Conservation (phyloP, 2,329 filamentous ascomycete species). For the Sporothrix humicola region DNA sequence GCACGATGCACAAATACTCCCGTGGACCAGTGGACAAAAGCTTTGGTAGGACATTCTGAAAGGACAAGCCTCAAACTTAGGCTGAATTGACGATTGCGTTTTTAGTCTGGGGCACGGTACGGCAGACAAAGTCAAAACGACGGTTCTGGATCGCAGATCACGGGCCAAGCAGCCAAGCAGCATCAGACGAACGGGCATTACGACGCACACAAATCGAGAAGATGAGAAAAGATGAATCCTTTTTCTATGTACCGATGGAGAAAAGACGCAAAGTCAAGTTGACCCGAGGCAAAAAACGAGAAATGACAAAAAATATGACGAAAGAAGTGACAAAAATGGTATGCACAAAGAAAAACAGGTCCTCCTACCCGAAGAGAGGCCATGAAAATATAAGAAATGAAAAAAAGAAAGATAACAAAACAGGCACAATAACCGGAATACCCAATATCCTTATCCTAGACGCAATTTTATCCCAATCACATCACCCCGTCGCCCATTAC, state of each 20-base stretch:
- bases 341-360: conserved; percentile 10
- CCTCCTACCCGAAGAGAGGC: not conserved
- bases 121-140: not conserved
- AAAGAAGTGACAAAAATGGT: not conserved
- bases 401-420: not conserved
- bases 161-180: not conserved
- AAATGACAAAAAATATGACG: not conserved
- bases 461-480: not conserved
- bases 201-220: not conserved
- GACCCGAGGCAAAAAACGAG: not conserved
- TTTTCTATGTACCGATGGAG: conserved; percentile 9
- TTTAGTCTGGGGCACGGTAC: too few relatives aligned
- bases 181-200: not conserved
- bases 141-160: not conserved
- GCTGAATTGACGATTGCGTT: not conserved
- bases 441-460: not conserved
- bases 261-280: not conserved
- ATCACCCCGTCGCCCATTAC: not conserved
- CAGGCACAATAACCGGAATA: not conserved
- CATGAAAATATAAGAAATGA: not conserved
- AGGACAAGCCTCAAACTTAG: not conserved
- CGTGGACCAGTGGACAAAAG: not conserved
- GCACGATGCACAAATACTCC: not conserved
- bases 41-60: not conserved
- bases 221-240: not conserved